phyloP scores from a whole-genome alignment of 2,329 filamentous ascomycete species.

The Xylaria polymorpha region DNA sequence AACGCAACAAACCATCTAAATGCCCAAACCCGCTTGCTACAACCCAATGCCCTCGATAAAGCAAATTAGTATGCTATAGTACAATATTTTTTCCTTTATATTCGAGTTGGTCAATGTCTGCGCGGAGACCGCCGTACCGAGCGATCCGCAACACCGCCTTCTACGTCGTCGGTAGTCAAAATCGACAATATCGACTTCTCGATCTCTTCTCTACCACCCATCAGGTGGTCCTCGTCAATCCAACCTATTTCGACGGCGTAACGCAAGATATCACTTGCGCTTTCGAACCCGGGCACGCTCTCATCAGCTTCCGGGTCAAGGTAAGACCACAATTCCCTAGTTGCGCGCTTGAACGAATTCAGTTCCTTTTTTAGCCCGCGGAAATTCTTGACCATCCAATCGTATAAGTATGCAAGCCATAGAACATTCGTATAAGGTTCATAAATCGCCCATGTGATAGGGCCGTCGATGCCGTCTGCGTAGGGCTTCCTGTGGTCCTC shows the following conservation, averaged over 20 bases:
- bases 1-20: constrained; percentile 9
- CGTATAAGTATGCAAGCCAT: constrained; percentile 72
- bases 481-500: constrained; percentile 61
- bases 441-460: constrained; percentile 65
- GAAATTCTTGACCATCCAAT: constrained; percentile 63
- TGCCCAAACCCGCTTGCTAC: constrained; percentile 28
- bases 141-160: constrained; percentile 31
- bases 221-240: constrained; percentile 65
- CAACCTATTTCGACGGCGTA: constrained; percentile 69
- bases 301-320: constrained; percentile 63
- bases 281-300: constrained; percentile 62
- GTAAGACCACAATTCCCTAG: constrained; percentile 65
- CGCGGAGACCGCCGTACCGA: constrained; percentile 45
- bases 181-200: constrained; percentile 52
- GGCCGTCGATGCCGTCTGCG: constrained; percentile 57
- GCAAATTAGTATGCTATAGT: constrained; percentile 21
- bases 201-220: constrained; percentile 51
- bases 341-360: constrained; percentile 59
- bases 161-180: constrained; percentile 38
- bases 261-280: constrained; percentile 66
- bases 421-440: constrained; percentile 73
- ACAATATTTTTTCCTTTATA: constrained; percentile 19
- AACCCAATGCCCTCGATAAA: constrained; percentile 1
- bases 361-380: constrained; percentile 60
- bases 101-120: constrained; percentile 33